Evolutionary conservation across 306 rosid genomes (phyloP).

Genomic region (Castanea crenata): DNA sequence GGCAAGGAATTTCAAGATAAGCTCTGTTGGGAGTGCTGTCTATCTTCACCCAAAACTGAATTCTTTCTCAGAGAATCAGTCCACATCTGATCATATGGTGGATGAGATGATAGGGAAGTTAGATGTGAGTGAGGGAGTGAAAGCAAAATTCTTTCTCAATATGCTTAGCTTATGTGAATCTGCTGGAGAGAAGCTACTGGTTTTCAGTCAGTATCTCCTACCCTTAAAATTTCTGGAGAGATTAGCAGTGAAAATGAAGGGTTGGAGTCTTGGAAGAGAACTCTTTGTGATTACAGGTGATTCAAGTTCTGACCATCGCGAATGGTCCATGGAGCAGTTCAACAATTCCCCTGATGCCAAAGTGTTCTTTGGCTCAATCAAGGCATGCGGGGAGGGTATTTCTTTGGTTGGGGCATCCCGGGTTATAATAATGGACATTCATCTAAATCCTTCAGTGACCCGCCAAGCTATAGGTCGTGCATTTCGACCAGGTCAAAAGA

Average conservation of each 20-base stretch:
- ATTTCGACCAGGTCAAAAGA: conserved; percentile 89
- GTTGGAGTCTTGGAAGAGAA: conserved; percentile 77
- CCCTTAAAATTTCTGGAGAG: conserved; percentile 85
- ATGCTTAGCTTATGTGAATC: conserved; percentile 66
- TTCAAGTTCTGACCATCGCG: conserved; percentile 65
- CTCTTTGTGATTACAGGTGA: conserved; percentile 88
- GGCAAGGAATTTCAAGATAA: conserved; percentile 60
- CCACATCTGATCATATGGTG: conserved; percentile 42
- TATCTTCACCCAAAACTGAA: conserved; percentile 77
- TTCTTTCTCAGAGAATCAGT: conserved; percentile 40
- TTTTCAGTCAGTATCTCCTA: conserved; percentile 85
- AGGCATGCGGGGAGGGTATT: conserved; percentile 98
- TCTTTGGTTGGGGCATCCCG: conserved; percentile 97
- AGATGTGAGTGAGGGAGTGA: conserved; percentile 72
- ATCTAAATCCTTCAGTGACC: conserved; percentile 88
- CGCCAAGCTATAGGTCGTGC: conserved; percentile 98
- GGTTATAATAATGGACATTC: conserved; percentile 76
- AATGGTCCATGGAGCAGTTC: conserved; percentile 73
- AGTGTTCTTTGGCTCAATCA: conserved; percentile 91
- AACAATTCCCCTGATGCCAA: conserved; percentile 69
- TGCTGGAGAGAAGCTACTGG: conserved; percentile 76
- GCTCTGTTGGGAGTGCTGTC: conserved; percentile 74
- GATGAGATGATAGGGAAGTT: conserved; percentile 52
- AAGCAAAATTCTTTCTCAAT: conserved; percentile 70
- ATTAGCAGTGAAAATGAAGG: conserved; percentile 50